These are phyloP conservation scores for Eustoma russellianum DNA, from an alignment of 257 asterid genomes.

Conservation along the genomic window DNA sequence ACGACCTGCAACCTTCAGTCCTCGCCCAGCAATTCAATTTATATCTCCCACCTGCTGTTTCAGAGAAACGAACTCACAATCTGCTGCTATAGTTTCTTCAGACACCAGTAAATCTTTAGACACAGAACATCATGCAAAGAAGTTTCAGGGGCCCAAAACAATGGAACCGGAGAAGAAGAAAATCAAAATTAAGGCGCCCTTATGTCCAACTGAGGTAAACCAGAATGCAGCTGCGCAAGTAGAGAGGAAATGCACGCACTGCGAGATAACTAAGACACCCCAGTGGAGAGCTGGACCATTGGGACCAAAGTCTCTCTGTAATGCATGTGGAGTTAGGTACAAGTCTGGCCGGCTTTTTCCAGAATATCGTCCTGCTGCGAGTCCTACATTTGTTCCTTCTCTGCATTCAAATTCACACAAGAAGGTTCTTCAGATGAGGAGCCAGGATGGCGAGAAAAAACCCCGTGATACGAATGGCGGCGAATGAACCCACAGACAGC, in stretches of 20 bases:
- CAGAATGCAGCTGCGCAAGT: conserved; percentile 23
- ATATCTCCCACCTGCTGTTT: conserved; percentile 19
- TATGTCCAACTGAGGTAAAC: conserved; percentile 11
- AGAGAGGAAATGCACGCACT: conserved; percentile 46
- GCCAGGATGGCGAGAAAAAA: conserved; percentile 4
- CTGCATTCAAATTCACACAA: conserved; percentile 57
- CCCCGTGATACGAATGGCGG: neutral
- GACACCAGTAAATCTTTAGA: conserved; percentile 34
- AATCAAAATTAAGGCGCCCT: conserved; percentile 25
- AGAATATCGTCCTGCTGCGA: conserved; percentile 52
- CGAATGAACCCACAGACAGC: conserved; percentile 5
- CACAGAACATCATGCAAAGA: conserved; percentile 28
- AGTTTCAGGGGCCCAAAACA: conserved; percentile 15
- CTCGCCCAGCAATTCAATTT: conserved; percentile 43
- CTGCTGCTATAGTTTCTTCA: conserved; percentile 20
- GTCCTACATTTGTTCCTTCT: conserved; percentile 44
- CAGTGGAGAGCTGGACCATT: conserved; percentile 59
- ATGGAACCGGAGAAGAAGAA: conserved; percentile 49
- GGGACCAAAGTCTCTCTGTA: conserved; percentile 58
- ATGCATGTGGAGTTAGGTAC: conserved; percentile 55
- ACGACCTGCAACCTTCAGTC: conserved; percentile 57
- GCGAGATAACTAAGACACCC: conserved; percentile 56
- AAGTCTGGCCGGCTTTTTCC: conserved; percentile 55
- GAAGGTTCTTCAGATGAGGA: conserved; percentile 52
- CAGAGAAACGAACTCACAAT: neutral